Percentiles rank a stretch among this genome's conserved stretches.
Evolutionary conservation across 768 basidiomycete species (phyloP).

Genomic region (Hemileccinum rubropunctum): DNA sequence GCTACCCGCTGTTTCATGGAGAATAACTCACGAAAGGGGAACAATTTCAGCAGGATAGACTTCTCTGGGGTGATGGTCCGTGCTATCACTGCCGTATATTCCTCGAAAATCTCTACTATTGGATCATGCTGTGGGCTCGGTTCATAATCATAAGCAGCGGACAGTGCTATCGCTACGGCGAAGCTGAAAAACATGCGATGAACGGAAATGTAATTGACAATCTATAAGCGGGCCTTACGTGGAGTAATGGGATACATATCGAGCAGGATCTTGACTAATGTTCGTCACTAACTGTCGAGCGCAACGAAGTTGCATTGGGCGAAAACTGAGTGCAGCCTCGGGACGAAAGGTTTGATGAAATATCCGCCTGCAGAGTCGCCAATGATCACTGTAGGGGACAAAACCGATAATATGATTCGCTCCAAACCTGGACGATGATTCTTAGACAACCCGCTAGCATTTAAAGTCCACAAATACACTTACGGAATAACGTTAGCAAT

Average conservation of each 20-base stretch:
- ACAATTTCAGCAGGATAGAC: not conserved
- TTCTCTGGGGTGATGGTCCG: not conserved
- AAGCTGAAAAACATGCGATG: not conserved
- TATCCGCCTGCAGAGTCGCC: conserved; percentile 10
- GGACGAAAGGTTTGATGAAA: conserved; percentile 13
- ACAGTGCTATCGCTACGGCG: not conserved
- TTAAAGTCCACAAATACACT: not conserved
- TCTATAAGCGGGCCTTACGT: not conserved
- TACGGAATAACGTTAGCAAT: conserved; percentile 9
- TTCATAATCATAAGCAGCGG: conserved; percentile 9
- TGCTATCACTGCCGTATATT: not conserved
- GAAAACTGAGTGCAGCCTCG: not conserved
- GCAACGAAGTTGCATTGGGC: conserved; percentile 5
- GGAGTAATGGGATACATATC: not conserved
- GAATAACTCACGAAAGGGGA: conserved; percentile 6
- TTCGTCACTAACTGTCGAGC: conserved; percentile 3
- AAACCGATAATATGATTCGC: conserved; percentile 2
- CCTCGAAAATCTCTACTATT: not conserved
- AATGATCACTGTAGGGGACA: conserved; percentile 8
- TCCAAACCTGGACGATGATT: conserved; percentile 1
- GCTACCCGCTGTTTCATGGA: conserved; percentile 1
- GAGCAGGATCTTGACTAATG: not conserved
- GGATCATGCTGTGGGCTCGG: conserved; percentile 2
- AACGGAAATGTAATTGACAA: not conserved
- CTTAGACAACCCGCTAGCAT: not conserved